Evolutionary conservation across 257 asterid species (phyloP), one percentile per base, ranked within the genome.

Genomic region (Prunella vulgaris): DNA sequence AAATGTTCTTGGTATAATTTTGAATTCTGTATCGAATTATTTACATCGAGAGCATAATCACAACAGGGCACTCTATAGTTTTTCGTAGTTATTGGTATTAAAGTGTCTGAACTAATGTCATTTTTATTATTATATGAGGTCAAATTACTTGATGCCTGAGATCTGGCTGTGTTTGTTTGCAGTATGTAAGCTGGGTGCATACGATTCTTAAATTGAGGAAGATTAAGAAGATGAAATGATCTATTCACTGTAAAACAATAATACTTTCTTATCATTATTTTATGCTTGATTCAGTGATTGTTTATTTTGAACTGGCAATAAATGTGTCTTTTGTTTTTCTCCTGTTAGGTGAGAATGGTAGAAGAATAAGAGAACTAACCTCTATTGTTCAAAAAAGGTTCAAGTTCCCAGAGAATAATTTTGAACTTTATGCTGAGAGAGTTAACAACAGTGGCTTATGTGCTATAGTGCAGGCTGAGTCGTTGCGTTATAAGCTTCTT

Each of bases 391-490:
- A 76, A 56, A 76, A 76, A 70, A 64, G 80, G 66, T 76, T 76
- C 64, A 76, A 76, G 66, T 76, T 76, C 46, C 80, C 76, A 5
- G 80, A 76, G 52, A 76, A 76, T 18, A 77, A 64, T 18, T 75
- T 77, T 15, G 78, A 77, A 71, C 77, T 77, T 8, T 77, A 77
- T 72, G 78, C 75, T 7, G 81, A 77, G 70, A 72, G 75, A 53
- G 82, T 73, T 62, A 69, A 73, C 73, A 78, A 78, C 66, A 73
- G 78, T 61, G 82, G 82, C 1, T 68, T 78, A 49, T 78, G 82
- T 63, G 82, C 78, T 1, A 57, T 78, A 8, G 82, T 78, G 1
- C 82, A 78, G 60, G 82, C 82, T n/a, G 81, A 77, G 60, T 78
- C 82, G 0, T 22, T 78, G 53, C 82, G 76, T 9, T 46, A 46